phyloP scores from a whole-genome alignment of 495 filamentous ascomycete species.

The Annulohypoxylon maeteangense region DNA sequence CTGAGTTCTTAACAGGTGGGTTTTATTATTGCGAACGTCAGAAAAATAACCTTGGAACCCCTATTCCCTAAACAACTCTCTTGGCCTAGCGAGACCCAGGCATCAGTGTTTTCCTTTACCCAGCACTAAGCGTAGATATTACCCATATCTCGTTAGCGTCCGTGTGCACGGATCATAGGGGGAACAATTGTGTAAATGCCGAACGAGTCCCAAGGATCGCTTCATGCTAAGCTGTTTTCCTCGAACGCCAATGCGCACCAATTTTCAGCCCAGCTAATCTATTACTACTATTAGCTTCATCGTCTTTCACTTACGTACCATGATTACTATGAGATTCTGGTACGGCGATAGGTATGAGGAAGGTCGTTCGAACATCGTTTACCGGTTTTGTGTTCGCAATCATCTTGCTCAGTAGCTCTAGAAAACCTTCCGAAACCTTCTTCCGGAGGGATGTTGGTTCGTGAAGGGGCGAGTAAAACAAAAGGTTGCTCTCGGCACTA shows the following conservation, averaged over 20 bases:
- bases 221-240: conserved; percentile 1
- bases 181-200: conserved; percentile 34
- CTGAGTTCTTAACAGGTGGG: conserved; percentile 32
- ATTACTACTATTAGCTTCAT: conserved; percentile 1
- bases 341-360: background rate
- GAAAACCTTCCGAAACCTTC: background rate
- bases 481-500: conserved; percentile 19
- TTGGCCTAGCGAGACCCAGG: conserved; percentile 9
- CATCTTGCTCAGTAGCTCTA: conserved; percentile 9
- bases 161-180: conserved; percentile 33
- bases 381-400: conserved; percentile 6
- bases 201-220: conserved; percentile 22
- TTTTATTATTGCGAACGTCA: conserved; percentile 43
- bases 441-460: conserved; percentile 14
- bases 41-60: background rate
- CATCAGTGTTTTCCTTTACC: conserved; percentile 21
- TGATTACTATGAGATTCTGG: conserved; percentile 12
- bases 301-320: conserved; percentile 26
- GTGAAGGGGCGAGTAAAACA: conserved; percentile 7
- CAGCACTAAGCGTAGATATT: background rate
- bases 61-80: background rate
- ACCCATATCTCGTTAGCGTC: conserved; percentile 18
- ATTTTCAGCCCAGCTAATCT: conserved; percentile 34
- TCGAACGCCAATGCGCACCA: conserved; percentile 30
- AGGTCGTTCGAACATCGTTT: conserved; percentile 7